A percentile compares a stretch with the other conserved stretches of the same genome.
Evolutionary conservation across 108 stramenopile genomes (phyloP).

Genomic region (Bacterosira constricta): DNA sequence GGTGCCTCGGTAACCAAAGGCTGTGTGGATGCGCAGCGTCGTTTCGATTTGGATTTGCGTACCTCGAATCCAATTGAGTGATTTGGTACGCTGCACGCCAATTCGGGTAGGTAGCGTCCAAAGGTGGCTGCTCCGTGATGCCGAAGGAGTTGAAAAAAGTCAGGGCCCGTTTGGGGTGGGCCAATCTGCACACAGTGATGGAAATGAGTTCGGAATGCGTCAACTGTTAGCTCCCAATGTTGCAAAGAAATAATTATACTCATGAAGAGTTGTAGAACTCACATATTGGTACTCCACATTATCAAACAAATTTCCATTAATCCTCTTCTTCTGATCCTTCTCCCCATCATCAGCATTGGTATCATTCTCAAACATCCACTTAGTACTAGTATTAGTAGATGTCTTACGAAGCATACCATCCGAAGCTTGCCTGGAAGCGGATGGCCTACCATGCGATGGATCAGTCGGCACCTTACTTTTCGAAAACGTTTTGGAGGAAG

Average conservation of each 20-base stretch:
- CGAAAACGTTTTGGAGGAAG: not conserved
- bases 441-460: not conserved
- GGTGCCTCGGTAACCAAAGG: conserved; percentile 49
- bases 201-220: too few species aligned
- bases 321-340: conserved; percentile 2
- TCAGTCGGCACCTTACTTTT: not conserved
- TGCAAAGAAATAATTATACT: not conserved
- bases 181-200: not conserved
- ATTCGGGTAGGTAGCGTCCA: conserved; percentile 46
- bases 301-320: conserved; percentile 28
- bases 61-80: conserved; percentile 40
- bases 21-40: conserved; percentile 24
- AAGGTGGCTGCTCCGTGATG: conserved; percentile 42
- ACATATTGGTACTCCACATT: conserved; percentile 43
- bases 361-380: not conserved
- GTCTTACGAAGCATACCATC: not conserved
- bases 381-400: not conserved
- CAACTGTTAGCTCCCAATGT: not conserved
- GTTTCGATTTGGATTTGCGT: conserved; percentile 12
- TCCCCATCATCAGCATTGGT: not conserved
- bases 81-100: conserved; percentile 49
- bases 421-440: not conserved
- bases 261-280: not conserved
- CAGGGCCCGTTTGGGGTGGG: conserved; percentile 28
- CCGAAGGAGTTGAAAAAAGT: conserved; percentile 39